Base-by-base conservation (phyloP, 1,284 basidiomycete species). In the Puccinia horiana region DNA sequence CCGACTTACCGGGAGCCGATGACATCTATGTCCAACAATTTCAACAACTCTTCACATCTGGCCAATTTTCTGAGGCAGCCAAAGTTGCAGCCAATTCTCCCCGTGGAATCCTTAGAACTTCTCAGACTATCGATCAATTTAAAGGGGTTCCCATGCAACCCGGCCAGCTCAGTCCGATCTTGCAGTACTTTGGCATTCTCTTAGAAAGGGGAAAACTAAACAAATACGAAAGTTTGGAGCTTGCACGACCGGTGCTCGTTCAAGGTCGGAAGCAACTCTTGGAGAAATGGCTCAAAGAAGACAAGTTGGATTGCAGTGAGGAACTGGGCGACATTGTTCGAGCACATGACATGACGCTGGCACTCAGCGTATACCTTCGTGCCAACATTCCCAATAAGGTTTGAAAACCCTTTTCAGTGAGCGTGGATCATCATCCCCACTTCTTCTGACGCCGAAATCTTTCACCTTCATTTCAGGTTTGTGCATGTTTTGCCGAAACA, bases 201-300 rank as follows among this genome's bases (percentile, higher is more conserved):
- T 90, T 99, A 76, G 97, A 99, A 89, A 97, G 96, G 88, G 96
- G 96, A 54, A 94, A 98, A 88, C 91, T 99, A 83, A 99, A 99
- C 89, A 95, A 96, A 87, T 91, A 93, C 52, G 97, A 99, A 88
- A 97, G 95, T 49, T 89, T 99, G 67, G 97, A 99, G 88, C 91
- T 99, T 63, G 96, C 97, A 0, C 92, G 95, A 76, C 97, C 97
- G 32, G 97, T 99, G 18, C 89, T 99, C 74, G 92, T 94, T 85
- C 97, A 99, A 89, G 95, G 95, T 79, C 92, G 96, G 86, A 99
- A 99, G 89, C 95, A 98, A 86, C 89, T 99, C 67, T 90, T 99
- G 37, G 97, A 99, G 89, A 99, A 99, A 87, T 99, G 97, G 97
- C 89, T 99, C 84, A 99, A 99, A 89, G 97, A 99, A 90, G 98